Evolutionary conservation across 768 basidiomycete species (phyloP).

Genomic region (Lactarius deliciosus): DNA sequence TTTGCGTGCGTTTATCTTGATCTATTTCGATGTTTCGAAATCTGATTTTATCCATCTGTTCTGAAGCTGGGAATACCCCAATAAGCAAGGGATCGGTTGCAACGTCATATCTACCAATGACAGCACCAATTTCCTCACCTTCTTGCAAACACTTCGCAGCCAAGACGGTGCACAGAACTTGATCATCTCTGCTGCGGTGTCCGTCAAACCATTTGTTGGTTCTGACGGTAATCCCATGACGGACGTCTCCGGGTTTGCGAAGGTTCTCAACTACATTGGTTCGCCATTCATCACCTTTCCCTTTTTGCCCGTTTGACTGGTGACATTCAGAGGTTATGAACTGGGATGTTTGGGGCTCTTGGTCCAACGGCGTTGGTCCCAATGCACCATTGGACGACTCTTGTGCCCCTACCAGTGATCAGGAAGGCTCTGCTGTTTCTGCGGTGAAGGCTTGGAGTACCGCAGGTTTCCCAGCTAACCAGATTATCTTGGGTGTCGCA

Average conservation of each 20-base stretch:
- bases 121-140: slow-evolving; percentile 15
- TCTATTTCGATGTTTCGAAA: not conserved
- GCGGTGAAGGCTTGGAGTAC: slow-evolving; percentile 23
- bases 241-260: slow-evolving; percentile 18
- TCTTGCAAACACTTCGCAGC: slow-evolving; percentile 15
- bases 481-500: slow-evolving; percentile 84
- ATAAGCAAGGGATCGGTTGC: slow-evolving; percentile 8
- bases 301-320: not conserved
- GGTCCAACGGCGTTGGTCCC: slow-evolving; percentile 14
- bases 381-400: slow-evolving; percentile 29
- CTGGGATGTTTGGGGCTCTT: slow-evolving; percentile 28
- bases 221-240: not conserved
- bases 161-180: not conserved
- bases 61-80: slow-evolving; percentile 24
- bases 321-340: slow-evolving; percentile 21
- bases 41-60: not conserved
- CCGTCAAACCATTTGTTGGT: not conserved
- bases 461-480: slow-evolving; percentile 32
- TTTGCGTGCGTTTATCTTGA: slow-evolving; percentile 17
- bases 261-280: slow-evolving; percentile 28
- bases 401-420: not conserved
- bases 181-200: slow-evolving; percentile 13
- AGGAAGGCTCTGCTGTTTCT: slow-evolving; percentile 22
- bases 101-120: slow-evolving; percentile 12
- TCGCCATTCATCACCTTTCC: not conserved